Conservation (phyloP, 2,329 filamentous ascomycete species). For the Cryphonectria nitschkei region DNA sequence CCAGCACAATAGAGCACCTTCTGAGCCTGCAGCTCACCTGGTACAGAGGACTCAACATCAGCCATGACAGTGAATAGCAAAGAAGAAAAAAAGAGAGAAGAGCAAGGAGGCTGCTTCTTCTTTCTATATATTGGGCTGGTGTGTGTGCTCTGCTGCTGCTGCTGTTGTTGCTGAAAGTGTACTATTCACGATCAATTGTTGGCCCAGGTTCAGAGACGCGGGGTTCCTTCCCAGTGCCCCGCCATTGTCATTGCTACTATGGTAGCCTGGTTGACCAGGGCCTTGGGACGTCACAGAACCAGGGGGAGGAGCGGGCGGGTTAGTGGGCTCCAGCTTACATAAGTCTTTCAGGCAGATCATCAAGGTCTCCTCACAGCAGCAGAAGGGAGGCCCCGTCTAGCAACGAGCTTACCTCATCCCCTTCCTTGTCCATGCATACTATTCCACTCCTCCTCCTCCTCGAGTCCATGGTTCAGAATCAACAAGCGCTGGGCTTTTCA, state of each 20-base stretch:
- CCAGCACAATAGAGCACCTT: conserved; percentile 62
- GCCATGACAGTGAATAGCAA: conserved; percentile 48
- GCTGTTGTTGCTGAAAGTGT: background rate
- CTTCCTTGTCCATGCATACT: background rate
- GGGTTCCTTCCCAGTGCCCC: conserved; percentile 13
- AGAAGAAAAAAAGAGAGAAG: background rate
- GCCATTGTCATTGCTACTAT: conserved; percentile 4
- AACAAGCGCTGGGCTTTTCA: background rate
- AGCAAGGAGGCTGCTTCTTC: background rate
- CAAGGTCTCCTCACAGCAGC: background rate
- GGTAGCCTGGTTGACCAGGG: background rate
- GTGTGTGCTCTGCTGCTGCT: background rate
- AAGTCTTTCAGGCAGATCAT: background rate
- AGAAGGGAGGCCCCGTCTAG: background rate
- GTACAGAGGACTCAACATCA: conserved; percentile 52
- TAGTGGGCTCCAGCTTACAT: background rate
- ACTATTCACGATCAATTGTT: conserved; percentile 6
- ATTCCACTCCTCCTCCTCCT: background rate
- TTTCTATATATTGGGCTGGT: background rate
- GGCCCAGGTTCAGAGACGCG: conserved; percentile 9
- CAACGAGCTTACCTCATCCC: background rate
- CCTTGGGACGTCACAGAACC: conserved; percentile 10
- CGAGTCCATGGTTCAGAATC: background rate
- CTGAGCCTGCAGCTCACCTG: conserved; percentile 53
- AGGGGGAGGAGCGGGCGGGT: conserved; percentile 1